Percentiles rank a stretch among this genome's conserved stretches.
phyloP scores from a whole-genome alignment of 495 filamentous ascomycete species.

The Daldinia concentrica region DNA sequence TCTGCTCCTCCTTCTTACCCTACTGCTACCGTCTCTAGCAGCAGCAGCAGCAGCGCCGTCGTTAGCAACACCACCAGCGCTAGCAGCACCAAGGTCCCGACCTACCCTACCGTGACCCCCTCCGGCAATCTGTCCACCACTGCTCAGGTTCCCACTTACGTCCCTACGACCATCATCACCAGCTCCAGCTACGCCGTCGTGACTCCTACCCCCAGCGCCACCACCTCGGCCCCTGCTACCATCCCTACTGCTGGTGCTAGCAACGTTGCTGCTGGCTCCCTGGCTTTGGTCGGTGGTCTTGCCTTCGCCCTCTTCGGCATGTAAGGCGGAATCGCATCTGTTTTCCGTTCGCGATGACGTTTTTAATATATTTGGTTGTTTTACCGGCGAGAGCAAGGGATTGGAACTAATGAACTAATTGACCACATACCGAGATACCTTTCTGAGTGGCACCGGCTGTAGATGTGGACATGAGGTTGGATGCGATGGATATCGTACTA shows the following conservation, averaged over 20 bases:
- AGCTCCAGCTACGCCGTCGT: slow-evolving; percentile 21
- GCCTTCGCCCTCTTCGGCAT: slow-evolving; percentile 54
- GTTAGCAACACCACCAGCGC: slow-evolving; percentile 25
- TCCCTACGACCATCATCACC: slow-evolving; percentile 28
- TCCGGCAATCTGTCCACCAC: slow-evolving; percentile 27
- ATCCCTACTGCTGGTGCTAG: slow-evolving; percentile 47
- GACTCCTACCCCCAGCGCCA: slow-evolving; percentile 28
- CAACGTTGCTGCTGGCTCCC: slow-evolving; percentile 46
- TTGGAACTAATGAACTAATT: slow-evolving; percentile 19
- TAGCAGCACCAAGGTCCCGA: neutral
- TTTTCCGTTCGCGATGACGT: neutral
- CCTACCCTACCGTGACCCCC: neutral
- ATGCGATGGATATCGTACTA: neutral
- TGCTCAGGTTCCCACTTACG: slow-evolving; percentile 8
- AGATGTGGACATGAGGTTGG: neutral
- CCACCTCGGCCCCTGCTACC: slow-evolving; percentile 18
- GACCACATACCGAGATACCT: neutral
- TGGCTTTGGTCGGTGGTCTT: slow-evolving; percentile 54
- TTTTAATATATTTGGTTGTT: slow-evolving; percentile 1
- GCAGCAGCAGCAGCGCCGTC: slow-evolving; percentile 25
- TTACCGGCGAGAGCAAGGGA: neutral
- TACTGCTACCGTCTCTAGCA: slow-evolving; percentile 28
- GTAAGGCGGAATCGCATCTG: slow-evolving; percentile 40
- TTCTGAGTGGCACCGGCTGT: slow-evolving; percentile 7
- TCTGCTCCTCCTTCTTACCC: slow-evolving; percentile 22